Percentiles rank a stretch among this genome's conserved stretches.
Conservation (phyloP, 140 eudicot species). For the Bidens hawaiensis region DNA sequence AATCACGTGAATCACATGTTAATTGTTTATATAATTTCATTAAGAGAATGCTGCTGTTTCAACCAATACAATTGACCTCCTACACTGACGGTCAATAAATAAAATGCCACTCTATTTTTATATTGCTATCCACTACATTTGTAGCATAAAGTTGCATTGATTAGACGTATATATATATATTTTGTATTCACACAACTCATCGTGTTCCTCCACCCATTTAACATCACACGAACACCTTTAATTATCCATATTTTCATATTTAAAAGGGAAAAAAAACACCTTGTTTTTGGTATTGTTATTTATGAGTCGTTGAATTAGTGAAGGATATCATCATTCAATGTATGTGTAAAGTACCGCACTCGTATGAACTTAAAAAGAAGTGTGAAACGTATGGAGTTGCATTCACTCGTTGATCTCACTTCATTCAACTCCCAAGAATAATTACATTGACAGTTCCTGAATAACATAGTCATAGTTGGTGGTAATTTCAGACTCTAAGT, state of each 20-base stretch:
- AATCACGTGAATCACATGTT: conserved; percentile 1
- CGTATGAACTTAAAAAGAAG: too few species aligned
- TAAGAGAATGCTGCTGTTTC: background rate
- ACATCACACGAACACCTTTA: background rate
- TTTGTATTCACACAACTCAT: background rate
- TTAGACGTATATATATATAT: background rate
- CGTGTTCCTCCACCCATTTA: conserved; percentile 3
- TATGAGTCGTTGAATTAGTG: background rate
- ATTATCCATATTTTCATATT: background rate
- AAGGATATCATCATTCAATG: too few species aligned
- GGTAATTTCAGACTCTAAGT: too few species aligned
- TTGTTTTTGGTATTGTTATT: background rate
- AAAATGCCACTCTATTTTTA: background rate
- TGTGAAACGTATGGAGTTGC: too few species aligned
- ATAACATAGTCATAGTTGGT: too few species aligned
- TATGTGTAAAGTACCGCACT: too few species aligned
- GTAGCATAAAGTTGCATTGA: background rate
- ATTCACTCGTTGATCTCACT: too few species aligned
- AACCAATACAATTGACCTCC: background rate
- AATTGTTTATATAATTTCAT: background rate
- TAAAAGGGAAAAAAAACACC: background rate
- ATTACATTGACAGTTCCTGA: too few species aligned
- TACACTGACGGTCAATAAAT: background rate
- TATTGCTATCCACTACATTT: background rate
- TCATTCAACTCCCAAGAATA: too few species aligned